Evolutionary conservation across 2,329 filamentous ascomycete genomes (phyloP).

Genomic region (Venturia effusa): DNA sequence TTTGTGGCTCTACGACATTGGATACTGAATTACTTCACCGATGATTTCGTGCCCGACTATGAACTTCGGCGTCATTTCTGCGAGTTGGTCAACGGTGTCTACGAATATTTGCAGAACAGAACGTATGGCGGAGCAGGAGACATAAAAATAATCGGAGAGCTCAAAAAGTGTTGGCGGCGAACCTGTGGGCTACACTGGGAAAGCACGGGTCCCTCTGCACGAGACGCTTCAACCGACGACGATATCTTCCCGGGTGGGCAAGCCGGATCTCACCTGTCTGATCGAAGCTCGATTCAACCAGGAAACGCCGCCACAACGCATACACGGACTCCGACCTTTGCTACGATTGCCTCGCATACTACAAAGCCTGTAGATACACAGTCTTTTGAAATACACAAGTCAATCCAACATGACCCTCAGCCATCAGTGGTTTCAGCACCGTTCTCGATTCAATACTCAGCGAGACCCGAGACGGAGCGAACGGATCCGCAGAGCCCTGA

Average conservation of each 20-base stretch:
- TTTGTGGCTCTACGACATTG: conserved; percentile 95
- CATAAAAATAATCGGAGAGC: conserved; percentile 79
- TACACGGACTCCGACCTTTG: not conserved
- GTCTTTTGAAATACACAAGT: not conserved
- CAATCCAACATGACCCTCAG: conserved; percentile 7
- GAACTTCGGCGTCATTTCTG: conserved; percentile 69
- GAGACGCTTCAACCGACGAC: conserved; percentile 48
- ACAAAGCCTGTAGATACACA: conserved; percentile 4
- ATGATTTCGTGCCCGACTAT: conserved; percentile 78
- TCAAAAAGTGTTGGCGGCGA: conserved; percentile 95
- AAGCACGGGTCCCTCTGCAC: conserved; percentile 50
- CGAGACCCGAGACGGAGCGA: conserved; percentile 15
- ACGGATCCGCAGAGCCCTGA: conserved; percentile 30
- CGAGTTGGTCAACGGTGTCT: conserved; percentile 59
- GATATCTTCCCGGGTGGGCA: conserved; percentile 63
- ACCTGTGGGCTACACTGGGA: conserved; percentile 90
- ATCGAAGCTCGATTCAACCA: not conserved
- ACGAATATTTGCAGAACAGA: conserved; percentile 40
- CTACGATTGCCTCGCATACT: not conserved
- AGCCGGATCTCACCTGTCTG: not conserved
- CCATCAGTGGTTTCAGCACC: conserved; percentile 9
- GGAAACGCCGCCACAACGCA: not conserved
- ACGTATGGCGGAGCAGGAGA: conserved; percentile 47
- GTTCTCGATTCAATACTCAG: conserved; percentile 3
- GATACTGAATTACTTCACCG: conserved; percentile 95